phyloP scores from a whole-genome alignment of 2,329 filamentous ascomycete genomes.

The Microsporum canis region DNA sequence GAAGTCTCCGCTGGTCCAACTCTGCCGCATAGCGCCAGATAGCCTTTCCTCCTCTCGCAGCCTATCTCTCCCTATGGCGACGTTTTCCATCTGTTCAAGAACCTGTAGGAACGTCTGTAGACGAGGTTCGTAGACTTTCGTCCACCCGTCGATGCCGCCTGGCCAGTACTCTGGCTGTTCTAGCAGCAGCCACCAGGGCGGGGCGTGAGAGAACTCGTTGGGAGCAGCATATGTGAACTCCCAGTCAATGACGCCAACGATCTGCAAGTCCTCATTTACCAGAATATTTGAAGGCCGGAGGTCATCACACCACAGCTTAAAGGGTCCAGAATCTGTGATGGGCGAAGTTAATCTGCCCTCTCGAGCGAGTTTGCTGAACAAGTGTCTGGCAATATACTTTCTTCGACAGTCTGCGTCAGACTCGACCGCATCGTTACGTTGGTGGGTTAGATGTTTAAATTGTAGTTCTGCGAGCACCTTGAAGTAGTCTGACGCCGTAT shows the following conservation, averaged over 20 bases:
- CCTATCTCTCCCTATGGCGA: constrained; percentile 3
- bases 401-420: constrained; percentile 17
- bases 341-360: background rate
- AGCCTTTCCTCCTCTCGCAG: constrained; percentile 13
- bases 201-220: constrained; percentile 28
- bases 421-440: constrained; percentile 30
- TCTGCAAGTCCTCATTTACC: constrained; percentile 25
- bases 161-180: constrained; percentile 16
- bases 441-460: constrained; percentile 30
- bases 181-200: constrained; percentile 34
- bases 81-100: constrained; percentile 13
- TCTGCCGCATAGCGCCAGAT: constrained; percentile 15
- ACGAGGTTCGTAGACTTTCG: constrained; percentile 9
- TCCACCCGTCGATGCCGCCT: constrained; percentile 12
- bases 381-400: constrained; percentile 14
- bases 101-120: constrained; percentile 14
- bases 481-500: constrained; percentile 31
- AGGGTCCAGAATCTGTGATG: constrained; percentile 24
- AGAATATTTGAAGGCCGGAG: constrained; percentile 33
- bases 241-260: constrained; percentile 31
- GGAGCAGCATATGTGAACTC: constrained; percentile 37
- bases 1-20: constrained; percentile 17
- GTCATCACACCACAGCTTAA: constrained; percentile 31
- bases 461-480: constrained; percentile 32
- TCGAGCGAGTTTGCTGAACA: constrained; percentile 14